Conservation (phyloP, 208 protist species). For the Tritrichomonas musculus region DNA sequence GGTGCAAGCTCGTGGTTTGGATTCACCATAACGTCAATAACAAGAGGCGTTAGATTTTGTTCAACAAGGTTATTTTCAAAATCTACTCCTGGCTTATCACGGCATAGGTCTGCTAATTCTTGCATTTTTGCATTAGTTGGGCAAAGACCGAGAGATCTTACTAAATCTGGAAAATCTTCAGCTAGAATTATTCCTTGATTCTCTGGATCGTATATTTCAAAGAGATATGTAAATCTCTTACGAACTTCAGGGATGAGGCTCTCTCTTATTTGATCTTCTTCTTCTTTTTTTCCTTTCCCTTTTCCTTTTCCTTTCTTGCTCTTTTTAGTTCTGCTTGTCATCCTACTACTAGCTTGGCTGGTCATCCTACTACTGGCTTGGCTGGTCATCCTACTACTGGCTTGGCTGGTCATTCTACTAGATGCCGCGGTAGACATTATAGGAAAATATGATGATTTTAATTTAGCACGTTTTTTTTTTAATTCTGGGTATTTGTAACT, state of each 20-base stretch:
- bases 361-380: too few species aligned
- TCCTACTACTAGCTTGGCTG: too few species aligned
- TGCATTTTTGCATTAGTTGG: background rate
- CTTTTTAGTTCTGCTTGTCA: too few species aligned
- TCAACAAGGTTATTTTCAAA: background rate
- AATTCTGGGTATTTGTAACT: too few species aligned
- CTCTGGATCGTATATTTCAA: background rate
- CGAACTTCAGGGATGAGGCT: background rate
- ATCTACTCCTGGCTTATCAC: background rate
- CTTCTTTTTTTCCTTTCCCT: background rate
- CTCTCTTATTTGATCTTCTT: background rate
- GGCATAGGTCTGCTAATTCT: background rate
- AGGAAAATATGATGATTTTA: too few species aligned
- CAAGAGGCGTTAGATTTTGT: background rate
- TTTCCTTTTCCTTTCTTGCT: background rate
- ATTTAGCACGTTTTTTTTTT: too few species aligned
- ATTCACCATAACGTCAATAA: background rate
- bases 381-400: too few species aligned
- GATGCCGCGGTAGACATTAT: too few species aligned
- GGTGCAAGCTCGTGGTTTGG: background rate
- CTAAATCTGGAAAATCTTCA: conserved; percentile 10
- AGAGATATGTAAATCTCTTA: background rate
- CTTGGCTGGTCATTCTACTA: too few species aligned
- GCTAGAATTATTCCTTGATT: background rate
- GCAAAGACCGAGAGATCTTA: background rate